Base-by-base conservation (phyloP, 1,139 yeast genomes). In the Taiozyma onychis region DNA sequence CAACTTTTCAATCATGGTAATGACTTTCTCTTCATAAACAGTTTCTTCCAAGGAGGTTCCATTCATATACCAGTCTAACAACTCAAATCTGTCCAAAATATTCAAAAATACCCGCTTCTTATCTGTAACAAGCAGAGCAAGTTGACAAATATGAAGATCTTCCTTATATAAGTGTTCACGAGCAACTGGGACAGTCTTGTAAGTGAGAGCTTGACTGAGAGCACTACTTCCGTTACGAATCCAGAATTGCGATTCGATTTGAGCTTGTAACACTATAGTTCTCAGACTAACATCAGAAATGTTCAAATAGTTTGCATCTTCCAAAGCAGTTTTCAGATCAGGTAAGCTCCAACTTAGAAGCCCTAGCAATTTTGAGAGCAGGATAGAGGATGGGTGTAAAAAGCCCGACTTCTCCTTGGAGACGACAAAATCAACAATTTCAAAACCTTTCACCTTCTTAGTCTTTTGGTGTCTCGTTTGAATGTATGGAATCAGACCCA, bases 61-160 rank as follows among this genome's bases (percentile, higher is more conserved):
- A 18, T 75, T 75, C n/a, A 61, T 58, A 54, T 73, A 76, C 84
- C 89, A 83, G 1, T 68, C 69, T 21, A 71, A 57, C 32, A 86
- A 61, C 54, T 80, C 88, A 83, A 86, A 85, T 52, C 87, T 70
- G 48, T 79, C 81, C 45, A 83, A 66, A 49, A 83, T 70, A 49
- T 81, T 79, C 45, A 78, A 64, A 2, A 80, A 66, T 0, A 72
- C 66, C 41, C 70, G 62, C 27, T 66, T 64, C 5, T 66, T 54
- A 28, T 71, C 70, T 44, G 76, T 79, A 9, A 71, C 57, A 13
- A 83, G 55, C 9, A 79, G 67, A 0, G 81, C 74, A 14, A 83
- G 51, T 63, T 86, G 93, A 54, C 73, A 73, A 47, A 85, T 60
- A 58, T 80, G 84, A 27, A 85, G 64, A 59, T 84, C 89, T 66